Evolutionary conservation across 2,329 filamentous ascomycete species (phyloP).

Genomic region (Talaromyces sp.): DNA sequence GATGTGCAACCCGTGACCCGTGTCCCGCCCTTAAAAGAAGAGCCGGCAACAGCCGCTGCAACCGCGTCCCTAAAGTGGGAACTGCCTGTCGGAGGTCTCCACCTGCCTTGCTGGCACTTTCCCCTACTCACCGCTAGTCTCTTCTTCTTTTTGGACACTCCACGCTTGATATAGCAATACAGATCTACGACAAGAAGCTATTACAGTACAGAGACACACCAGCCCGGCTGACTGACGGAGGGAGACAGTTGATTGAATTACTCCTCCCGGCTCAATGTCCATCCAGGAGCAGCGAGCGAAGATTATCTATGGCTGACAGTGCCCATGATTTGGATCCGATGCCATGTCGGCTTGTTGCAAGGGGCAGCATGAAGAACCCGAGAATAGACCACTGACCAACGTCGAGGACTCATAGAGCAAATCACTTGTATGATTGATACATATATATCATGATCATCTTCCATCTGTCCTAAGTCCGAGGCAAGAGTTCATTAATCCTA

Average conservation of each 20-base stretch:
- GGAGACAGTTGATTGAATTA: background rate
- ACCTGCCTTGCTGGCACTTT: constrained; percentile 4
- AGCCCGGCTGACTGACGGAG: background rate
- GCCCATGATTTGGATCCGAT: background rate
- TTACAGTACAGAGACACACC: background rate
- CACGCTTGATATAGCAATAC: background rate
- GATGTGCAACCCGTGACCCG: background rate
- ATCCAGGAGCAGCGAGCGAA: background rate
- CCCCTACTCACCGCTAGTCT: constrained; percentile 9
- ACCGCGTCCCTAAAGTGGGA: constrained; percentile 3
- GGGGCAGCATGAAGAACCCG: background rate
- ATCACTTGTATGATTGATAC: background rate
- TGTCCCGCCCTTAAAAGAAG: background rate
- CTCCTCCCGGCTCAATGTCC: background rate
- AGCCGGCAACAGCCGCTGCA: constrained; percentile 6
- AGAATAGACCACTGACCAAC: background rate
- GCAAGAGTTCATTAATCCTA: background rate
- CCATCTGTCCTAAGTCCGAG: background rate
- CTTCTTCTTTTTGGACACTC: background rate
- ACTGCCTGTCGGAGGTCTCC: background rate
- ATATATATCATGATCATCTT: background rate
- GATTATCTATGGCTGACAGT: background rate
- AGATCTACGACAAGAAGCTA: background rate
- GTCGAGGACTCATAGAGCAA: background rate
- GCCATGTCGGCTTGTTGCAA: background rate